phyloP scores from a whole-genome alignment of 352 stramenopile species.

The Lagenidium sp. region DNA sequence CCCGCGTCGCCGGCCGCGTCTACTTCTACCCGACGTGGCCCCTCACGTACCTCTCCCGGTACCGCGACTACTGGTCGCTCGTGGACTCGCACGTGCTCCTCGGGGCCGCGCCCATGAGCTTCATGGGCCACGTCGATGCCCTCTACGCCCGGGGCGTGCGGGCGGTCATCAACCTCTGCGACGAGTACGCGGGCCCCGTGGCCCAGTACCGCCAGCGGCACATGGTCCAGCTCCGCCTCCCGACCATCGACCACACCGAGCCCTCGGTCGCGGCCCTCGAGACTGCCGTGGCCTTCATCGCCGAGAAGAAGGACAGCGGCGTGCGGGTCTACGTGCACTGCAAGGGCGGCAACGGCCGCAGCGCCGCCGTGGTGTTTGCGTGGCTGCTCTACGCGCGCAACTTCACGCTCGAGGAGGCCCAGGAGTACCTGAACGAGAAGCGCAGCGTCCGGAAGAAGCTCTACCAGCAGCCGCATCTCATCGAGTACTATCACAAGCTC shows the following conservation, averaged over 20 bases:
- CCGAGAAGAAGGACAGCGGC: constrained; percentile 73
- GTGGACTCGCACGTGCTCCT: constrained; percentile 91
- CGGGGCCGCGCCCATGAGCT: constrained; percentile 87
- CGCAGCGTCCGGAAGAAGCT: constrained; percentile 86
- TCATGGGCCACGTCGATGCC: constrained; percentile 77
- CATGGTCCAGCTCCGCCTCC: constrained; percentile 86
- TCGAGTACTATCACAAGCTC: constrained; percentile 63
- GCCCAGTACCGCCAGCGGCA: constrained; percentile 80
- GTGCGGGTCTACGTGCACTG: constrained; percentile 95
- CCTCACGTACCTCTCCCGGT: constrained; percentile 84
- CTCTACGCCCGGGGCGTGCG: constrained; percentile 76
- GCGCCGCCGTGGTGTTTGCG: constrained; percentile 86
- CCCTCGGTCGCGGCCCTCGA: constrained; percentile 58
- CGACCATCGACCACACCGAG: constrained; percentile 87
- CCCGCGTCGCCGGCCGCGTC: constrained; percentile 61
- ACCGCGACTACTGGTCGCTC: constrained; percentile 85
- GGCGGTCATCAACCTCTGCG: constrained; percentile 94
- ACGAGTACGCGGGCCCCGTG: constrained; percentile 90
- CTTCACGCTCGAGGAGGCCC: constrained; percentile 70
- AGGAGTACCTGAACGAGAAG: constrained; percentile 85
- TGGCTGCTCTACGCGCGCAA: constrained; percentile 79
- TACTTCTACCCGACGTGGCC: constrained; percentile 93
- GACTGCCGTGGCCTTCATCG: constrained; percentile 84
- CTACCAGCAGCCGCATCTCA: constrained; percentile 84
- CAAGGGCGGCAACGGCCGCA: constrained; percentile 93